Evolutionary conservation across 2,329 filamentous ascomycete genomes (phyloP), one percentile per base, ranked within the genome.

Genomic region (Blumeriella jaapii): DNA sequence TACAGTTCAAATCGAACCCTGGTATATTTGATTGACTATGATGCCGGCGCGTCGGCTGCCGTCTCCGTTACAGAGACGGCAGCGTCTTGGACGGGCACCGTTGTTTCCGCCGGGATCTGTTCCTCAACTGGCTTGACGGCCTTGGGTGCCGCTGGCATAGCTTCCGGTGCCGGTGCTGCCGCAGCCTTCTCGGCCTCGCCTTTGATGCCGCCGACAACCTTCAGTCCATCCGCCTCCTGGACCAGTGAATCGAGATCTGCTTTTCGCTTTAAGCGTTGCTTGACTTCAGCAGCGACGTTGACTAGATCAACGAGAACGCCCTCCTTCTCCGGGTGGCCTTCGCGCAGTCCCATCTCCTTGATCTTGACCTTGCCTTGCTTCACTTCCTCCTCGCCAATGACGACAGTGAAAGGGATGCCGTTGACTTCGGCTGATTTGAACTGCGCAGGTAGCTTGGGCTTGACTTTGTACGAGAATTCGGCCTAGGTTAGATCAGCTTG

Each of bases 321-420:
- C 40, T 93, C 82, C 65, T 95, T 94, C 58, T 94, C 84, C 0
- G 85, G 78, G 66, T 95, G 82, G 16, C 77, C 84, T 25, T 91
- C 79, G 3, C 71, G 69, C 37, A 93, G 65, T 29, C 85, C 78
- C 62, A 86, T 69, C 65, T 80, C 76, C 74, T 96, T 96, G 57
- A 95, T 71, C 61, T 82, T 84, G 48, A 93, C 80, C 58, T 93
- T 80, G 34, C 86, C 86, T 16, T 74, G 69, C 41, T 78, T 78
- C 25, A 93, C 64, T 61, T 96, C 89, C 36, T 94, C 86, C 52
- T 95, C 84, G 28, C 89, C 89, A 1, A 98, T 68, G 50, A 96
- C 91, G 31, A 96, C 70, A 6, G 79, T 84, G 53, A 93, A 82
- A 1, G 89, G 89, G 13, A 93, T 75, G 27, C 79, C 81, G 38